phyloP scores from a whole-genome alignment of 1,139 yeast species.

The Sugiyamaella japonica region DNA sequence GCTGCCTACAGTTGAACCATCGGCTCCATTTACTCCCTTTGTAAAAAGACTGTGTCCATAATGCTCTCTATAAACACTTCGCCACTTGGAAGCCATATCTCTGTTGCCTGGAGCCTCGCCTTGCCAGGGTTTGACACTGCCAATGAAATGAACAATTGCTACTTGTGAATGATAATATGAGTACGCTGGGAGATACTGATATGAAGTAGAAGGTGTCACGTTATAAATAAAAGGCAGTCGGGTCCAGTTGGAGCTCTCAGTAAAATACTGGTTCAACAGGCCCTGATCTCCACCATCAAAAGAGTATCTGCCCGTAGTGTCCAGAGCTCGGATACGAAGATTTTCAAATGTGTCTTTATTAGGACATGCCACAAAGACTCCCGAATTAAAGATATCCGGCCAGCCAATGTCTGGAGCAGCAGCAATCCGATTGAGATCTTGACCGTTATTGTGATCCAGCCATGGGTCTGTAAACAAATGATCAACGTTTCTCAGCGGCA shows the following conservation, averaged over 20 bases:
- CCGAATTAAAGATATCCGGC: constrained; percentile 94
- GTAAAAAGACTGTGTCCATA: constrained; percentile 9
- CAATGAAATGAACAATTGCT: constrained; percentile 77
- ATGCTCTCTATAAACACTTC: constrained; percentile 16
- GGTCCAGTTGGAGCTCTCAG: constrained; percentile 50
- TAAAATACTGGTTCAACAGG: constrained; percentile 76
- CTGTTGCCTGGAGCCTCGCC: constrained; percentile 21
- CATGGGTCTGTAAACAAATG: constrained; percentile 42
- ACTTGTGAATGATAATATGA: constrained; percentile 57
- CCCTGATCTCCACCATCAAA: constrained; percentile 99
- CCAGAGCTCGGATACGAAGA: constrained; percentile 43
- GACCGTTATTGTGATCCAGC: constrained; percentile 24
- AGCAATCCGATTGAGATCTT: constrained; percentile 29
- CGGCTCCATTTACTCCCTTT: neutral
- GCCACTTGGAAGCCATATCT: constrained; percentile 23
- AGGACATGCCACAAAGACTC: constrained; percentile 73
- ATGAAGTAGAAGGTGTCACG: constrained; percentile 79
- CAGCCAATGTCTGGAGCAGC: constrained; percentile 96
- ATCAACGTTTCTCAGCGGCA: constrained; percentile 55
- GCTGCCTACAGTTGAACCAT: neutral
- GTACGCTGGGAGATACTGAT: constrained; percentile 80
- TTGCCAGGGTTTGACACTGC: constrained; percentile 80
- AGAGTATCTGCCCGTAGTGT: constrained; percentile 45
- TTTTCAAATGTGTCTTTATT: constrained; percentile 47
- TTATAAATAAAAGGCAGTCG: constrained; percentile 79